Percentiles rank a stretch among this genome's conserved stretches.
Conservation (phyloP, 257 asterid species). For the Leonotis leonurus region DNA sequence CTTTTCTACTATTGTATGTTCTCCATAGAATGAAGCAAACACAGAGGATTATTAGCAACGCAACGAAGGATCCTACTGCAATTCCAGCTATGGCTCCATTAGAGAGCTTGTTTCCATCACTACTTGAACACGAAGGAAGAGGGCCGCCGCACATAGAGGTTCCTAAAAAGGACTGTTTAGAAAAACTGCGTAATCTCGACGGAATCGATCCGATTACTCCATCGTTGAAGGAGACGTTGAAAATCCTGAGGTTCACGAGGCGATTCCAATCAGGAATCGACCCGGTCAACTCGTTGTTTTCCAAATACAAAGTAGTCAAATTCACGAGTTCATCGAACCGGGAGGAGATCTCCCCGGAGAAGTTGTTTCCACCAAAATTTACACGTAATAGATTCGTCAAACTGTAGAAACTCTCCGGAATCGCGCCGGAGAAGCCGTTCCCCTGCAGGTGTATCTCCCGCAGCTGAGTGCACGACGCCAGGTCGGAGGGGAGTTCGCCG, state of each 20-base stretch:
- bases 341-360: conserved; percentile 31
- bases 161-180: conserved; percentile 32
- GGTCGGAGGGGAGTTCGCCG: conserved; percentile 46
- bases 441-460: conserved; percentile 31
- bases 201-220: conserved; percentile 40
- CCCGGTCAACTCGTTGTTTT: conserved; percentile 48
- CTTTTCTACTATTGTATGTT: conserved; percentile 15
- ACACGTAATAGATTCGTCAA: conserved; percentile 35
- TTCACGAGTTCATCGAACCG: conserved; percentile 25
- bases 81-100: conserved; percentile 59
- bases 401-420: conserved; percentile 32
- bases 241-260: conserved; percentile 15
- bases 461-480: conserved; percentile 40
- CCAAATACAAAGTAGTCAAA: conserved; percentile 37
- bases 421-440: conserved; percentile 47
- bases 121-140: conserved; percentile 30
- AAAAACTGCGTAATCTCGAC: conserved; percentile 20
- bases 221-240: conserved; percentile 57
- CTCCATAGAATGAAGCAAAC: conserved; percentile 22
- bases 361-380: conserved; percentile 32
- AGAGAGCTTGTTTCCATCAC: conserved; percentile 22
- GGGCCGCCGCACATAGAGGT: conserved; percentile 45
- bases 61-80: conserved; percentile 30
- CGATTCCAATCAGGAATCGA: conserved; percentile 29
- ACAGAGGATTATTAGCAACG: conserved; percentile 18